These are phyloP conservation scores for Penicillium sp. DNA, from an alignment of 2,329 filamentous ascomycete genomes.

Conservation along the genomic window DNA sequence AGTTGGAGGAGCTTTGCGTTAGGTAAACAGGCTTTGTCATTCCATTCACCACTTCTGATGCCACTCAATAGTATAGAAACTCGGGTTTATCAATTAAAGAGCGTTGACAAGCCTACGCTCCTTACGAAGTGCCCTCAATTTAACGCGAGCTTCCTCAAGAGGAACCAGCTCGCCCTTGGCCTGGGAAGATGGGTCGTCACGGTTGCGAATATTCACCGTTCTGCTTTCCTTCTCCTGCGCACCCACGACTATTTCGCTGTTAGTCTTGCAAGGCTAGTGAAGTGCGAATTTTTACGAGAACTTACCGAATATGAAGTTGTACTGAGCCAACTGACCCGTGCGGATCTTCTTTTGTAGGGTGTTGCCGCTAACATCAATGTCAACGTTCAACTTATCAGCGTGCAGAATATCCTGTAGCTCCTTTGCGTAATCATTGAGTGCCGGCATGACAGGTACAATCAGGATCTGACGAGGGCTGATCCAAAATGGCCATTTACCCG, in stretches of 20 bases:
- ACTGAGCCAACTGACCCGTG: conserved; percentile 46
- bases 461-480: conserved; percentile 49
- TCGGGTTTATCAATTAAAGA: conserved; percentile 21
- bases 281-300: conserved; percentile 7
- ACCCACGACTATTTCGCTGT: conserved; percentile 51
- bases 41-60: not conserved
- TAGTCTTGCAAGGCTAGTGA: conserved; percentile 10
- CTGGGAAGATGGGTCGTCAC: conserved; percentile 60
- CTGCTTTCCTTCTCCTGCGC: conserved; percentile 57
- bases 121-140: conserved; percentile 47
- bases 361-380: conserved; percentile 47
- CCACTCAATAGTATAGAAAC: not conserved
- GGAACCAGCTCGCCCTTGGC: conserved; percentile 60
- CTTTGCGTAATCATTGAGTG: conserved; percentile 45
- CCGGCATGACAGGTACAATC: conserved; percentile 49
- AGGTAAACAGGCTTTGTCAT: not conserved
- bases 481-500: conserved; percentile 53
- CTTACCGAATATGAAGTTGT: conserved; percentile 51
- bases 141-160: conserved; percentile 55
- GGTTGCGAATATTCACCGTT: conserved; percentile 61
- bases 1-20: not conserved
- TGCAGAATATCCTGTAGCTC: conserved; percentile 45
- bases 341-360: conserved; percentile 52
- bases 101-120: conserved; percentile 42
- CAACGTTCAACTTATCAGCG: conserved; percentile 44